Evolutionary conservation across 768 basidiomycete genomes (phyloP).

Genomic region (Termitomyces sp.): DNA sequence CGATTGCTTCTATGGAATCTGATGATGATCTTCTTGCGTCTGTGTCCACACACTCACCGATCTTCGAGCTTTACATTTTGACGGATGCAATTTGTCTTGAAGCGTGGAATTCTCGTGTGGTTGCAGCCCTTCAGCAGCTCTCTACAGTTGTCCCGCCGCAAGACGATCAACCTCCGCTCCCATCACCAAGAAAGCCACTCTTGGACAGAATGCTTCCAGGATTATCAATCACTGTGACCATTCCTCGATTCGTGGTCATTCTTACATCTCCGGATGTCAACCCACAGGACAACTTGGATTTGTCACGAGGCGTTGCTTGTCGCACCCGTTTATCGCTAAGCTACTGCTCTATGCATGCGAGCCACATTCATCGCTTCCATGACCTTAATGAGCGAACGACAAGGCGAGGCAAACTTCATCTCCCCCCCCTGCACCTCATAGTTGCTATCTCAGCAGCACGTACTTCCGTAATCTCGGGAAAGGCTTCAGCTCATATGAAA

Average conservation of each 20-base stretch:
- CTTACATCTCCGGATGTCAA: conserved; percentile 80
- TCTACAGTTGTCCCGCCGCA: conserved; percentile 30
- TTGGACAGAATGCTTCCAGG: conserved; percentile 49
- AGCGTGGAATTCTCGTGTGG: conserved; percentile 58
- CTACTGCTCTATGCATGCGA: conserved; percentile 45
- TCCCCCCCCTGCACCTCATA: conserved; percentile 45
- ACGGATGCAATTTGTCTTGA: conserved; percentile 60
- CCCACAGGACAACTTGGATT: conserved; percentile 55
- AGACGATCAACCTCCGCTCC: conserved; percentile 2
- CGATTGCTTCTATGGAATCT: conserved; percentile 46
- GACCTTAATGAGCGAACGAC: conserved; percentile 31
- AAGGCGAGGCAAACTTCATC: conserved; percentile 45
- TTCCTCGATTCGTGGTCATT: conserved; percentile 60
- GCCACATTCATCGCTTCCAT: conserved; percentile 31
- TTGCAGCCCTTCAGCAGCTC: conserved; percentile 48
- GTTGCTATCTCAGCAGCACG: conserved; percentile 40
- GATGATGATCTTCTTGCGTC: conserved; percentile 33
- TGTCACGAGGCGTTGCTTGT: conserved; percentile 65
- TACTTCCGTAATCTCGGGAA: conserved; percentile 22
- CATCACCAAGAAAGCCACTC: conserved; percentile 16
- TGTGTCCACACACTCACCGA: conserved; percentile 35
- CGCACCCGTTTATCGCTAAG: conserved; percentile 48
- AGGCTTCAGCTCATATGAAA: conserved; percentile 36
- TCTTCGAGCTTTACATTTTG: conserved; percentile 40
- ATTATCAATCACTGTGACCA: conserved; percentile 45